Conservation (phyloP, 2,329 filamentous ascomycete species). For the Trichophaea hybrida region DNA sequence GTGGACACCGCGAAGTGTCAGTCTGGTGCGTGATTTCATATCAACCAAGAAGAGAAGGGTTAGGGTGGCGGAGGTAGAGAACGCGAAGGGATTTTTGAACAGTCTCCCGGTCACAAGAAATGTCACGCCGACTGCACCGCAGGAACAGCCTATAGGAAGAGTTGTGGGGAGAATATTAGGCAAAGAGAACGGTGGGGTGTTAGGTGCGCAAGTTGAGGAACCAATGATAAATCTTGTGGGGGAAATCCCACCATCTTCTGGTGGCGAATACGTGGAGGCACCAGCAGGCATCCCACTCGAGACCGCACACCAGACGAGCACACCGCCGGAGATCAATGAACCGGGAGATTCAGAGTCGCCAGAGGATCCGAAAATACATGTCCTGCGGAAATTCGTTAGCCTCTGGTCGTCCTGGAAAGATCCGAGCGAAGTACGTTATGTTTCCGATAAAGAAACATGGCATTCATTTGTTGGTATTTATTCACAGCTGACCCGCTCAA, state of each 20-base stretch:
- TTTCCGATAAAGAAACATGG: neutral
- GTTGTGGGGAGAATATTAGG: constrained; percentile 3
- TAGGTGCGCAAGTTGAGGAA: constrained; percentile 28
- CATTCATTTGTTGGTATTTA: constrained; percentile 5
- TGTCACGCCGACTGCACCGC: constrained; percentile 12
- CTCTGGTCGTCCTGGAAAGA: constrained; percentile 42
- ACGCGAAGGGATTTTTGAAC: constrained; percentile 51
- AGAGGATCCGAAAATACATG: constrained; percentile 25
- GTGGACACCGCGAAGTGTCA: constrained; percentile 83
- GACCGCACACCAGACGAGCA: neutral
- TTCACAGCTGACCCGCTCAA: neutral
- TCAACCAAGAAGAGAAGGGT: constrained; percentile 56
- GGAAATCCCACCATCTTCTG: constrained; percentile 20
- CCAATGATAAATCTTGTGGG: constrained; percentile 25
- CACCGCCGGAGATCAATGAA: neutral
- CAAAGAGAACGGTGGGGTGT: constrained; percentile 27
- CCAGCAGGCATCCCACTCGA: neutral
- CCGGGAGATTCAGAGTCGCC: neutral
- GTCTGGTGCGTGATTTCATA: constrained; percentile 79
- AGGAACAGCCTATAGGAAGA: neutral
- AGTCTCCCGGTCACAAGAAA: constrained; percentile 27
- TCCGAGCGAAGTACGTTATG: constrained; percentile 24
- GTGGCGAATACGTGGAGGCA: constrained; percentile 35
- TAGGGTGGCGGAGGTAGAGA: constrained; percentile 66
- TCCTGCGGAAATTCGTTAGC: constrained; percentile 44